Evolutionary conservation across 208 protist species (phyloP), one percentile per base, ranked within the genome.

Genomic region (Leptomonas seymouri): DNA sequence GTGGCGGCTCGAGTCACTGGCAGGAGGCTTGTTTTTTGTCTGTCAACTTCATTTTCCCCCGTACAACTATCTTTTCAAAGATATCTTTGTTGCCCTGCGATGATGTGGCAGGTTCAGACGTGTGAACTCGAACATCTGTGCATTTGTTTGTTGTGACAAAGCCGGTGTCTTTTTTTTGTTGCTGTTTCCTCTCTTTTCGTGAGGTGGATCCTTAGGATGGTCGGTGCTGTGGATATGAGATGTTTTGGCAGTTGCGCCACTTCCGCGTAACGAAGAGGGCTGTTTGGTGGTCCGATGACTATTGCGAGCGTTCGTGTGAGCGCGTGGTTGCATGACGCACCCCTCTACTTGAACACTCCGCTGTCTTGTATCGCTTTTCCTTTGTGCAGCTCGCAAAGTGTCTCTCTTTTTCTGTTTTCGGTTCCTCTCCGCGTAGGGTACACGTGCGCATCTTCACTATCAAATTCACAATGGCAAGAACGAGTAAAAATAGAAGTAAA

Each of bases 321-420:
- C 45, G 45, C 34, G 34, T 39, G 9, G 34, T 9, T 9, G 9
- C 34, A 39, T 9, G 34, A 9, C 34, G 3, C 9, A 9, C 34
- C 34, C n/a, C 45, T 49, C 20, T 15, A 16, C 9, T 39, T 39
- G 3, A 39, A 3, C 34, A 3, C 9, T 39, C 9, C 9, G 34
- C 3, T 9, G 34, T 39, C 3, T 49, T 49, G 45, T 49, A 28
- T 3, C 9, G 12, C n/a, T 36, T 28, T n/a, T 63, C 41, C 41
- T 25, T 41, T 54, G n/a, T 12, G 20, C 25, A 25, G 27, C 20
- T 48, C 39, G 3, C 36, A 63, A 57, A 30, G 71, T 23, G 49
- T 54, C 49, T 61, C 41, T 67, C 55, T 49, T 36, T 36, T 50
- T 42, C 48, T 28, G 1, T 65, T 31, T 69, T 63, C 39, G 1